Base-by-base conservation (phyloP, 495 filamentous ascomycete species). In the Pseudotulostoma volvatum region DNA sequence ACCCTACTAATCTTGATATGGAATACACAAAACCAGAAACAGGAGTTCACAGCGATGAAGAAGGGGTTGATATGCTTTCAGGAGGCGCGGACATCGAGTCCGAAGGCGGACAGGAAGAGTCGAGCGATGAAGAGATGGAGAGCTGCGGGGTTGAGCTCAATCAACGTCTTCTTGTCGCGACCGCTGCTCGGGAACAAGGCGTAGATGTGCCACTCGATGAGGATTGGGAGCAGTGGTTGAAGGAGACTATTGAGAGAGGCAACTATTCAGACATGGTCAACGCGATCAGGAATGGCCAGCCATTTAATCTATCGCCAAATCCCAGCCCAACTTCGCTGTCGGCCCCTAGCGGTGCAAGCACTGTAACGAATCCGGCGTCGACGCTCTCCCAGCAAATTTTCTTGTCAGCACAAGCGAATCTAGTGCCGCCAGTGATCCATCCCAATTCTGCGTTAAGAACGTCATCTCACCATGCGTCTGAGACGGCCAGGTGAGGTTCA, bases 151-250 rank as follows among this genome's bases (percentile, higher is more conserved):
- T 78, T 39, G 69, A 73, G 31, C 62, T 87, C 33, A 85, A 87
- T 45, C 66, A 79, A 50, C 74, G 74, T 20, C 70, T 90, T n/a
- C 57, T 77, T 34, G 75, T 73, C 33, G 74, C 77, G 18, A 80
- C 74, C 32, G 79, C 63, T 50, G 60, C 76, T 57, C 48, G 78
- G 63, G 60, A 76, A 63, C 42, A 77, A 68, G 50, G 78, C 59
- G 64, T 63, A 54, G 44, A 72, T 55, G 70, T 76, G 23, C 71
- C 73, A 15, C 64, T 84, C 25, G 81, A 92, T 48, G 75, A 79
- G 39, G 79, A 81, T 42, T 88, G 76, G 76, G 83, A 90, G 54
- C 80, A 84, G 56, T 90, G 80, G 78, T 54, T 90, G 25, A 87
- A 86, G 53, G 81, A 84, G 47, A 76, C 76, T 33, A 73, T 77